Evolutionary conservation across 1,284 basidiomycete species (phyloP), one percentile per base, ranked within the genome.

Genomic region (Exobasidium cylindrosporum): DNA sequence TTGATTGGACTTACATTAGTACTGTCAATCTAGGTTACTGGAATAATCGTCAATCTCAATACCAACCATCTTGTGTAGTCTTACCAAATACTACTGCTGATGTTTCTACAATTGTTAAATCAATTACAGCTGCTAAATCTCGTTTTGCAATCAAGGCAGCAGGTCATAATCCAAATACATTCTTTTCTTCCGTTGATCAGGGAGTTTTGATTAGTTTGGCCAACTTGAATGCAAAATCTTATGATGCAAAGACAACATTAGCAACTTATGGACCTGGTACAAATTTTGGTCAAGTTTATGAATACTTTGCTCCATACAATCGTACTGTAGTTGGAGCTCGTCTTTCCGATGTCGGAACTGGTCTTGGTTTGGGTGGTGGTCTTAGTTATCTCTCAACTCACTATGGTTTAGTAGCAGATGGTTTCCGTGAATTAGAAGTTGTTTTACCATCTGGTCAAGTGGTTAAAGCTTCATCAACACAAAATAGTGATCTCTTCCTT

Each of bases 321-420:
- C 62, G 66, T 14, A 57, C 56, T 6, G 61, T 64, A 13, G 60
- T 72, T 50, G 69, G 69, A 7, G 70, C 66, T 0, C 54, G 70
- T 11, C 60, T 72, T 0, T 43, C 54, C 7, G 64, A 64, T 30
- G 68, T 72, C 0, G 69, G 70, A 4, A 68, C 70, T 0, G 70
- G 70, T 1, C 50, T 72, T 13, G 43, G 67, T 11, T 54, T 71
- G 3, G 70, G 69, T 5, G 70, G 69, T 17, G 69, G 71, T 3
- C 61, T 73, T 40, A 61, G 61, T 3, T 44, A 43, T 17, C 53
- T 55, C 26, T 55, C 68, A 11, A 66, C 68, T 59, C 70, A 74
- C 60, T 68, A 66, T 44, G 72, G 74, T 50, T 57, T 70, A 4
- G 68, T 68, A 1, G 57, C 53, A 14, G 72, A 75, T 56, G 68